Conservation (phyloP, 495 filamentous ascomycete species). For the Staphylotrichum longicolle region DNA sequence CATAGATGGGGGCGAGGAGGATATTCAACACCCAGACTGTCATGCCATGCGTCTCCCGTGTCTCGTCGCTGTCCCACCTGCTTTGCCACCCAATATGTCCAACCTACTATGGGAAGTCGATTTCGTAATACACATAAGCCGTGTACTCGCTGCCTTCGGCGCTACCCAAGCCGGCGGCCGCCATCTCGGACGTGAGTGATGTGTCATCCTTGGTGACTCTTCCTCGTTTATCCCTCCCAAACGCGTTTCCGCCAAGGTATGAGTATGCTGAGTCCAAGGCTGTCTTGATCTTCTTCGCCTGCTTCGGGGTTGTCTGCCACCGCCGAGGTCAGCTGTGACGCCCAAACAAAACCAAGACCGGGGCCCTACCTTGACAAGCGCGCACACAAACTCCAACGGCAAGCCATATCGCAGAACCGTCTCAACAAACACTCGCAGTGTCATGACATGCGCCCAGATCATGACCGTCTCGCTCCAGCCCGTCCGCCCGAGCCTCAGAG, state of each 20-base stretch:
- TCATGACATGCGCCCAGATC: slow-evolving; percentile 90
- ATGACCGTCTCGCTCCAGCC: slow-evolving; percentile 93
- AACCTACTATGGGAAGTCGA: slow-evolving; percentile 59
- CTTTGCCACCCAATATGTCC: not conserved
- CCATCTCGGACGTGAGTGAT: slow-evolving; percentile 71
- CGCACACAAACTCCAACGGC: slow-evolving; percentile 82
- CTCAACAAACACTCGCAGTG: slow-evolving; percentile 93
- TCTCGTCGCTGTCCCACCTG: too few relatives aligned
- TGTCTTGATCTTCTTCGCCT: slow-evolving; percentile 73
- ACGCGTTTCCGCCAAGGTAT: slow-evolving; percentile 92
- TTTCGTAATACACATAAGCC: slow-evolving; percentile 95
- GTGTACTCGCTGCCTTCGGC: slow-evolving; percentile 83
- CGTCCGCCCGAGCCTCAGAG: slow-evolving; percentile 77
- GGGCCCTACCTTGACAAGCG: slow-evolving; percentile 72
- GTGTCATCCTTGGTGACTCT: slow-evolving; percentile 84
- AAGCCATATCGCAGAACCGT: slow-evolving; percentile 92
- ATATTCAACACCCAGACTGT: not conserved
- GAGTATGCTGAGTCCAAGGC: slow-evolving; percentile 83
- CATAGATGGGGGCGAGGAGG: not conserved
- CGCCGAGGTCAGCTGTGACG: slow-evolving; percentile 22
- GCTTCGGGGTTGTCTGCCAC: slow-evolving; percentile 75
- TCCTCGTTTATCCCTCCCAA: slow-evolving; percentile 91
- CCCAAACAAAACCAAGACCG: too few relatives aligned
- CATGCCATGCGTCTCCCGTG: not conserved
- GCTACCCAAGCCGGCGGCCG: slow-evolving; percentile 56